A percentile compares a stretch with the other conserved stretches of the same genome.
Conservation (phyloP, 2,329 filamentous ascomycete genomes). For the Calonectria pseudoturangicola region DNA sequence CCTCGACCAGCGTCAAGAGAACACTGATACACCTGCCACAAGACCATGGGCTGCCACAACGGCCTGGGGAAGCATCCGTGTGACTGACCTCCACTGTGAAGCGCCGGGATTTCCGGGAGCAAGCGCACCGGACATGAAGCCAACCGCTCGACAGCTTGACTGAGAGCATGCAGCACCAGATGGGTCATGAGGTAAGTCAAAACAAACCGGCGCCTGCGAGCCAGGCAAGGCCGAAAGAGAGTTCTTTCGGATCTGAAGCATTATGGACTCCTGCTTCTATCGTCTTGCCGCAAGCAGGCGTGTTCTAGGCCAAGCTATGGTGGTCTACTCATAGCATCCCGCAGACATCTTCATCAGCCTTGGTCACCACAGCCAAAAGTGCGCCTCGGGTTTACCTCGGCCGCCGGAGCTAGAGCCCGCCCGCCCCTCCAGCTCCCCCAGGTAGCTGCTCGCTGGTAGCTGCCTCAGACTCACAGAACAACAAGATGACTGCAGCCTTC, state of each 20-base stretch:
- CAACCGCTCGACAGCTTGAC: conserved; percentile 45
- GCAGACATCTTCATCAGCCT: conserved; percentile 43
- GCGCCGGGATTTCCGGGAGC: conserved; percentile 7
- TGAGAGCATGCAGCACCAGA: conserved; percentile 40
- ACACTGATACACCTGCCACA: conserved; percentile 43
- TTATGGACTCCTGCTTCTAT: not conserved
- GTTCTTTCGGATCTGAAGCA: conserved; percentile 37
- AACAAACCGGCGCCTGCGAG: conserved; percentile 42
- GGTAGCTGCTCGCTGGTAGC: conserved; percentile 30
- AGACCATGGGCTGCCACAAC: conserved; percentile 39
- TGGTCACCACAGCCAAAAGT: conserved; percentile 48
- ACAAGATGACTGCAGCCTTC: conserved; percentile 54
- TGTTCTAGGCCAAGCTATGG: conserved; percentile 38
- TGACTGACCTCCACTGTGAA: conserved; percentile 7
- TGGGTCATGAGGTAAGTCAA: conserved; percentile 44
- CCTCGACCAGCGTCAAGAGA: conserved; percentile 43
- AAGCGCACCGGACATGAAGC: conserved; percentile 44
- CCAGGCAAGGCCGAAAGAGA: conserved; percentile 49
- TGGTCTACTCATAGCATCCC: conserved; percentile 31
- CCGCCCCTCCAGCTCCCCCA: conserved; percentile 43
- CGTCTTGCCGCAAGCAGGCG: conserved; percentile 21
- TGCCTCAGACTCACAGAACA: conserved; percentile 50
- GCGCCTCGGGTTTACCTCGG: conserved; percentile 54
- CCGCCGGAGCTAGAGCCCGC: conserved; percentile 33
- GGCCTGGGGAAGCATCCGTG: not conserved